phyloP scores from a whole-genome alignment of 1,139 yeast species.

The Yamadazyma epiphylla region DNA sequence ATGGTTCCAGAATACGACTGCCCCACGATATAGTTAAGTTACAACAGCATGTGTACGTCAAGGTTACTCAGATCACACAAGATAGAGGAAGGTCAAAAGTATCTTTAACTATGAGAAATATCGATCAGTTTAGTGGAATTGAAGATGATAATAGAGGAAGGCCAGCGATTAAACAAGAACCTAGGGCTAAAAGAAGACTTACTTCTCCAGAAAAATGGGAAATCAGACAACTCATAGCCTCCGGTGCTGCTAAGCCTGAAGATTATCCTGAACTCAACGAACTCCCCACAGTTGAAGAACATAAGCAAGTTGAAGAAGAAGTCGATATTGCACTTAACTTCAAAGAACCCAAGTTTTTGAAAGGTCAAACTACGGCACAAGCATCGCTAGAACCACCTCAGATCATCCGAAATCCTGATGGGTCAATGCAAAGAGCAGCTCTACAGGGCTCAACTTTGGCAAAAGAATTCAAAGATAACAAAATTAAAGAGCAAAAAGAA shows the following conservation, averaged over 20 bases:
- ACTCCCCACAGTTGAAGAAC: conserved; percentile 25
- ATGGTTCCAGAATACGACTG: conserved; percentile 43
- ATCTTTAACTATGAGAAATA: conserved; percentile 66
- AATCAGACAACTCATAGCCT: conserved; percentile 72
- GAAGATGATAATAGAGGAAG: conserved; percentile 18
- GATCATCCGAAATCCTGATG: conserved; percentile 69
- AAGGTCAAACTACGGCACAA: conserved; percentile 40
- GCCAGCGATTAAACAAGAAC: conserved; percentile 3
- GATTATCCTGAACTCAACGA: conserved; percentile 63
- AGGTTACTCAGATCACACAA: conserved; percentile 48
- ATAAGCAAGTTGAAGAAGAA: conserved; percentile 47
- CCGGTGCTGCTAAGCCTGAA: conserved; percentile 67
- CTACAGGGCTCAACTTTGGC: conserved; percentile 71
- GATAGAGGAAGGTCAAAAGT: conserved; percentile 31
- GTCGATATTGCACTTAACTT: conserved; percentile 71
- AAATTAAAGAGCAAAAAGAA: conserved; percentile 47
- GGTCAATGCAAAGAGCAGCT: conserved; percentile 75
- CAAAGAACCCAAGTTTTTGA: conserved; percentile 68
- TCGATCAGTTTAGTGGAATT: conserved; percentile 67
- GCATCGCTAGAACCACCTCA: conserved; percentile 48
- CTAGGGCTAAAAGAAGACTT: conserved; percentile 40
- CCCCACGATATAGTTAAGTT: conserved; percentile 57
- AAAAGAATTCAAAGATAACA: conserved; percentile 59
- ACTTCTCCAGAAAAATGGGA: conserved; percentile 94
- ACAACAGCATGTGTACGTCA: conserved; percentile 65